Conservation (phyloP, 1,139 yeast genomes). For the Pichia sorboxylosa region DNA sequence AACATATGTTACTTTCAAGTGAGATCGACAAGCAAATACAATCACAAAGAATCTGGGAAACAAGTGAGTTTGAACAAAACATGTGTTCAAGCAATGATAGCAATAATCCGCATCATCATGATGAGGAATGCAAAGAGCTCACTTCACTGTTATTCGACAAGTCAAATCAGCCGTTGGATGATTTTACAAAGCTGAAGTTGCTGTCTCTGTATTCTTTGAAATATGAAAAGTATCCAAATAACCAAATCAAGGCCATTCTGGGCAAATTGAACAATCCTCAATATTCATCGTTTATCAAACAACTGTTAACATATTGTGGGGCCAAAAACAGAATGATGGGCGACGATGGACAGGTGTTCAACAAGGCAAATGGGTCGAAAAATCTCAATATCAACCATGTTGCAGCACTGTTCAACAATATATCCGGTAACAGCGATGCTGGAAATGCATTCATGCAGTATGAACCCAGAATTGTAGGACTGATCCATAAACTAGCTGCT, state of each 20-base stretch:
- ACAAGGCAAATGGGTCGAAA: conserved; percentile 14
- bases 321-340: conserved; percentile 30
- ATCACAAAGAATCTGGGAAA: conserved; percentile 57
- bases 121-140: conserved; percentile 35
- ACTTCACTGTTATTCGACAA: conserved; percentile 30
- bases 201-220: conserved; percentile 64
- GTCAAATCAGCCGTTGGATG: conserved; percentile 22
- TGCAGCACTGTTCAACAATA: conserved; percentile 19
- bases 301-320: conserved; percentile 31
- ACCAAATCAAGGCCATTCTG: conserved; percentile 29
- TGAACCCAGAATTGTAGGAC: conserved; percentile 55
- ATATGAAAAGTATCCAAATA: conserved; percentile 39
- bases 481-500: conserved; percentile 37
- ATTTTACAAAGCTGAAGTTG: conserved; percentile 42
- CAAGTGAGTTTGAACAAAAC: conserved; percentile 84
- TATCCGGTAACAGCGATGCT: conserved; percentile 16
- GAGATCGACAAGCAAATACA: conserved; percentile 69
- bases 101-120: conserved; percentile 34
- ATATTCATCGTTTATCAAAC: conserved; percentile 24
- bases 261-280: conserved; percentile 27
- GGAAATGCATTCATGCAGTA: conserved; percentile 50
- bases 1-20: conserved; percentile 81
- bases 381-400: conserved; percentile 15
- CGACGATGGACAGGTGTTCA: conserved; percentile 24
- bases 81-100: conserved; percentile 50